Base-by-base conservation (phyloP, 441 rosid genomes). In the Isatis lusitanica region DNA sequence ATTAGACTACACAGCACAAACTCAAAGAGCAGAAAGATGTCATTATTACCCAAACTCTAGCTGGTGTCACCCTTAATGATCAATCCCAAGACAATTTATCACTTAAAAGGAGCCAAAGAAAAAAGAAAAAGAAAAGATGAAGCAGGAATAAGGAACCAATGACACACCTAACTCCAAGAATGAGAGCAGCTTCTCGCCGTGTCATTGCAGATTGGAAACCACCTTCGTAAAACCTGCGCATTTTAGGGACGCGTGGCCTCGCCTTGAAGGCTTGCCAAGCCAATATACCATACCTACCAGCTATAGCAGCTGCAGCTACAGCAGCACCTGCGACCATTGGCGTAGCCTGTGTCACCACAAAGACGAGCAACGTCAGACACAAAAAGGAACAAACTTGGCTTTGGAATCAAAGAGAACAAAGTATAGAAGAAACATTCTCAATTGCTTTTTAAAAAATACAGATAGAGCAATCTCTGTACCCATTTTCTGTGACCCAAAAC, bases 211-310 rank as follows among this genome's bases (percentile, higher is more conserved):
- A 50, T 71, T 87, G 88, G 66, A 89, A 87, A 47, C 91, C 87
- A 2, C 94, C 94, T 33, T 87, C 90, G 2, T 89, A 89, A 63
- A 87, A 87, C 67, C 70, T 81, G 57, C 91, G 83, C 77, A 84
- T 48, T 80, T 74, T 79, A 1, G 84, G 83, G 0, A 81, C 73
- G 9, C 81, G 77, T 46, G 94, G 88, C 39, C 94, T 84, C 6
- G 91, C 77, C 79, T 86, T 87, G 55, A 87, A 89, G 17, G 89
- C 89, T 73, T 86, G 90, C 91, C 94, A 89, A 31, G 91, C 90
- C 55, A 71, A 63, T 74, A 89, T 59, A 61, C 91, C 84, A 60
- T 74, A 87, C 78, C 79, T 84, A 74, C 91, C 85, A 4, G 90
- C 91, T 12, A 60, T 73, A 26, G 94, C 94, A 40, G 87, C 86